These are phyloP conservation scores for Themeda triandra DNA, from an alignment of 176 grass and related monocot species.

Conservation along the genomic window DNA sequence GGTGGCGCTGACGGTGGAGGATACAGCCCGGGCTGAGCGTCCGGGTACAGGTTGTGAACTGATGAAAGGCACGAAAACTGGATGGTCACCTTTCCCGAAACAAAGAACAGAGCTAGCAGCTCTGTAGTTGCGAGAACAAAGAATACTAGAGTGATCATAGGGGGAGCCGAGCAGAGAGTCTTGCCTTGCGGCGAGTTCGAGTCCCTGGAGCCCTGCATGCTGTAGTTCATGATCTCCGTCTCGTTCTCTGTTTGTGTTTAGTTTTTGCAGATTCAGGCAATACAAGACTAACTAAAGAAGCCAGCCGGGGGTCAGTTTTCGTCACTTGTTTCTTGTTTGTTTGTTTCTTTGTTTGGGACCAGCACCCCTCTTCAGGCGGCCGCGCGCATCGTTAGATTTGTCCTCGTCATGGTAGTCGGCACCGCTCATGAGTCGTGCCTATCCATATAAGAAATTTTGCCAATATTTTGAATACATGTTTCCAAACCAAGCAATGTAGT, in stretches of 20 bases:
- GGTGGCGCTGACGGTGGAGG: background rate
- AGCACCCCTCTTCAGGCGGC: background rate
- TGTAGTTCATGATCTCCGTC: no score
- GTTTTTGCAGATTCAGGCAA: background rate
- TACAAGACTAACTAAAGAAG: background rate
- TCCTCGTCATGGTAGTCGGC: background rate
- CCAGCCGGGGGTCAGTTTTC: background rate
- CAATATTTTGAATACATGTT: no score
- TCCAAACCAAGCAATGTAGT: background rate
- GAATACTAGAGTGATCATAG: background rate
- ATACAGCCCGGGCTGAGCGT: background rate
- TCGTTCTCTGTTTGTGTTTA: background rate
- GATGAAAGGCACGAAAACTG: background rate
- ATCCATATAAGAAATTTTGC: background rate
- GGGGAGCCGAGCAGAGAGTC: background rate
- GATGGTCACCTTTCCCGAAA: background rate
- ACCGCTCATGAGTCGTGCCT: background rate
- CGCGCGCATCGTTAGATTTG: background rate
- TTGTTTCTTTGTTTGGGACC: background rate
- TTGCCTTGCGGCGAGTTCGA: no score
- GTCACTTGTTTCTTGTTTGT: background rate
- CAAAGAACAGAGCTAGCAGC: background rate
- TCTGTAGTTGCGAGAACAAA: background rate
- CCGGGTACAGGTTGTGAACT: slow-evolving; percentile 9
- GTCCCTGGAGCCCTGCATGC: no score